phyloP scores from a whole-genome alignment of 257 asterid genomes.

The Solanum pennellii region DNA sequence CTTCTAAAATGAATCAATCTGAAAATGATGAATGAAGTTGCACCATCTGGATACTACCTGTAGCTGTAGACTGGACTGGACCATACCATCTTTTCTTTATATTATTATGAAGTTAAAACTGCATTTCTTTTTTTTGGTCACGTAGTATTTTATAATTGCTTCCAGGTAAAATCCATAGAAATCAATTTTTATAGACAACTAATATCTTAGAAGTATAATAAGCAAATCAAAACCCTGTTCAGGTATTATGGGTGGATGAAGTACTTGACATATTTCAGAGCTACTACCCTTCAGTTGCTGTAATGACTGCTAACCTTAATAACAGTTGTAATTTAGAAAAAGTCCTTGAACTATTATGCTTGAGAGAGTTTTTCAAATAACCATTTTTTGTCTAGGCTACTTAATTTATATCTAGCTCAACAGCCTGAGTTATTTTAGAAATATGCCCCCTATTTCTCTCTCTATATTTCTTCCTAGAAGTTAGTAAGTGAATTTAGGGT shows the following conservation, averaged over 20 bases:
- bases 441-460: not conserved
- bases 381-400: not conserved
- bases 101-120: not conserved
- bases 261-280: not conserved
- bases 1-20: not conserved
- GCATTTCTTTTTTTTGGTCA: not conserved
- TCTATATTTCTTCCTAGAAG: not conserved
- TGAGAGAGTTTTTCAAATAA: not conserved
- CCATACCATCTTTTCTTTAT: not conserved
- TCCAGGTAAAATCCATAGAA: not conserved
- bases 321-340: not conserved
- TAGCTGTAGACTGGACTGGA: not conserved
- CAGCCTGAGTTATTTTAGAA: not conserved
- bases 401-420: not conserved
- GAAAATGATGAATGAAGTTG: not conserved
- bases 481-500: not conserved
- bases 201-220: not conserved
- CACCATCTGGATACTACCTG: not conserved
- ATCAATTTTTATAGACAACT: not conserved
- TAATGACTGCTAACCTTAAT: not conserved
- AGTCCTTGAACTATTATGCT: not conserved
- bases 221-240: not conserved
- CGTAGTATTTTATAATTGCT: not conserved
- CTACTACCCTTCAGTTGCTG: not conserved
- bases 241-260: not conserved